Base-by-base conservation (phyloP, 129 eudicot genomes). In the Tanacetum coccineum region DNA sequence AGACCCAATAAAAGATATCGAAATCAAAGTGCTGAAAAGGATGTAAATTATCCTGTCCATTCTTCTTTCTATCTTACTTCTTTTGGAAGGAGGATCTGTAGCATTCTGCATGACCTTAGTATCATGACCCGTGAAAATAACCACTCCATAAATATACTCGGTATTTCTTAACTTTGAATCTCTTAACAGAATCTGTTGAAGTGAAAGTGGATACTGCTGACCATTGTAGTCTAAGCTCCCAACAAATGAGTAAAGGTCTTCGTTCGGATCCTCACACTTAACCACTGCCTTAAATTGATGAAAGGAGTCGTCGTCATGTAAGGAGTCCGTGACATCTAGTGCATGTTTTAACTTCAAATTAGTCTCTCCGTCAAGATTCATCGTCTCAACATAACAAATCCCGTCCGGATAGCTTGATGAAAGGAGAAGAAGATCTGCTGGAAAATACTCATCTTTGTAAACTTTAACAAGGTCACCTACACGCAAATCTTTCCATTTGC, bases 61-160 rank as follows among this genome's bases (percentile, higher is more conserved):
- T 72, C 82, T 84, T 59, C 74, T 84, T 80, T 94, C 99, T 17
- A 89, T 84, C 66, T 73, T 84, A 68, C 99, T 94, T 74, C 99
- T 84, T 76, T 94, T 94, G 3, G 99, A 94, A 72, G 99, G 99
- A 26, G 99, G 97, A 53, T 89, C 95, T 0, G 86, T 84, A 48
- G 99, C 87, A 78, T 94, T 94, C 70, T 94, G 87, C 97, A 94
- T 89, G 45, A 94, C 97, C 77, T 94, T 94, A 17, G 99, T 94
- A 70, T 94, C 99, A 52, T 94, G 97, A 26, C 97, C 97, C 3
- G 97, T 89, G 69, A 94, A 94, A 68, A 94, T 65, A 20, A 89
- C 95, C 25, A 80, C 88, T 13, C 97, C 99, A 39, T 81, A 94
- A 6, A 85, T 65, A 68, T 74, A 89, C 11, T 94, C 97, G 8